Percentiles rank a stretch among this genome's conserved stretches.
These are phyloP conservation scores for Nicotiana knightiana DNA, from an alignment of 257 asterid genomes.

Conservation along the genomic window DNA sequence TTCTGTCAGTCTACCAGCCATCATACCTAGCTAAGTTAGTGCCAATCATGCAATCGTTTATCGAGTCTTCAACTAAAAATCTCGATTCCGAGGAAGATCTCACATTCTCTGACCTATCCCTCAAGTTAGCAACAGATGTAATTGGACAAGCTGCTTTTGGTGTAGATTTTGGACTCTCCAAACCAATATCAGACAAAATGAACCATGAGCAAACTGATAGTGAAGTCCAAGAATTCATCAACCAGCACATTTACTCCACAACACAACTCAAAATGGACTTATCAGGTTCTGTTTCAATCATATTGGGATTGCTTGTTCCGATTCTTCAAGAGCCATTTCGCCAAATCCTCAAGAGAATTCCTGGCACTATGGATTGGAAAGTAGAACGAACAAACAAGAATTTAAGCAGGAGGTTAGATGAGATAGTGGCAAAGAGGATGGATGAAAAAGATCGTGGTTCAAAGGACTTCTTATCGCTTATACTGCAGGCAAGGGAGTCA, in stretches of 20 bases:
- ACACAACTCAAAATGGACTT: constrained; percentile 92
- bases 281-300: constrained; percentile 77
- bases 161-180: constrained; percentile 81
- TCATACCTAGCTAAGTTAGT: constrained; percentile 78
- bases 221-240: constrained; percentile 62
- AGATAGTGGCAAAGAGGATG: constrained; percentile 53
- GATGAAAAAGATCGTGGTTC: constrained; percentile 38
- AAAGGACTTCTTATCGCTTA: constrained; percentile 69
- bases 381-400: constrained; percentile 56
- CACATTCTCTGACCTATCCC: constrained; percentile 73
- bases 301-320: constrained; percentile 72
- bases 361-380: constrained; percentile 85
- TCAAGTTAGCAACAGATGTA: constrained; percentile 80
- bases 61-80: constrained; percentile 48
- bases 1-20: constrained; percentile 83
- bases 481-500: constrained; percentile 60
- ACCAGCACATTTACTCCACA: constrained; percentile 88
- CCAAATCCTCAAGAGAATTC: constrained; percentile 71
- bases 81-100: constrained; percentile 51
- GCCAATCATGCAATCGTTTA: constrained; percentile 78
- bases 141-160: constrained; percentile 95
- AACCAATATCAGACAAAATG: constrained; percentile 20
- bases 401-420: constrained; percentile 48
- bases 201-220: constrained; percentile 20
- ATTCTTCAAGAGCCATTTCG: constrained; percentile 84